phyloP scores from a whole-genome alignment of 2,329 filamentous ascomycete species.

The Microdochium nivale region DNA sequence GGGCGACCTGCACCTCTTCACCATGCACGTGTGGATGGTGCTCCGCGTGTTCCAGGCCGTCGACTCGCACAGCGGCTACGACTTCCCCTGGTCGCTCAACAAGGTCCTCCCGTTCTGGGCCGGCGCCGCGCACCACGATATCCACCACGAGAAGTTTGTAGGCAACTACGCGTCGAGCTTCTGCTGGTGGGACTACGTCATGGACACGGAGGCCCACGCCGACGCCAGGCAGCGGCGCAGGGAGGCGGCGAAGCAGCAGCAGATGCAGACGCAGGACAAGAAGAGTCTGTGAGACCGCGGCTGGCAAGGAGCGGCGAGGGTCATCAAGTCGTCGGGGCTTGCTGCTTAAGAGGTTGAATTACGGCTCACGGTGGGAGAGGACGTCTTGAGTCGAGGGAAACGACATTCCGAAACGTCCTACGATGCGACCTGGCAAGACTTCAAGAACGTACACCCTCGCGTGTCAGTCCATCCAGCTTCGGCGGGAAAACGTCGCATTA shows the following conservation, averaged over 20 bases:
- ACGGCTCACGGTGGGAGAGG: no score
- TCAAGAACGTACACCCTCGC: no score
- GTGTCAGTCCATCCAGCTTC: no score
- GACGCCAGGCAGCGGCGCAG: constrained; percentile 79
- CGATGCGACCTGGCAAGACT: no score
- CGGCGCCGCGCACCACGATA: constrained; percentile 90
- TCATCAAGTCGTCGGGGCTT: no score
- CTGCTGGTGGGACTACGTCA: constrained; percentile 94
- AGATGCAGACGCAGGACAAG: no score
- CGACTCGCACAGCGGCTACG: constrained; percentile 94
- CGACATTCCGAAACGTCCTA: no score
- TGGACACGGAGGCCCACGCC: constrained; percentile 88
- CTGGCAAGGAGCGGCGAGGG: no score
- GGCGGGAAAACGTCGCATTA: no score
- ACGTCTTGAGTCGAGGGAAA: no score
- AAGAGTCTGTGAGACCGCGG: no score
- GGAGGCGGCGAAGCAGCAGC: constrained; percentile 70
- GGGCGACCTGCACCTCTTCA: constrained; percentile 78
- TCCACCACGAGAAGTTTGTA: constrained; percentile 97
- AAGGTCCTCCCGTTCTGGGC: constrained; percentile 98
- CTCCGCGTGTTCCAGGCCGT: constrained; percentile 94
- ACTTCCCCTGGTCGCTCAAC: constrained; percentile 95
- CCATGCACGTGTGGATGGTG: constrained; percentile 96
- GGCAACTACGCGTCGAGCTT: constrained; percentile 98
- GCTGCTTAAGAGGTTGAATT: no score